A percentile compares a stretch with the other conserved stretches of the same genome.
These are phyloP conservation scores for Fusarium aywerte DNA, from an alignment of 2,329 filamentous ascomycete genomes.

Conservation along the genomic window DNA sequence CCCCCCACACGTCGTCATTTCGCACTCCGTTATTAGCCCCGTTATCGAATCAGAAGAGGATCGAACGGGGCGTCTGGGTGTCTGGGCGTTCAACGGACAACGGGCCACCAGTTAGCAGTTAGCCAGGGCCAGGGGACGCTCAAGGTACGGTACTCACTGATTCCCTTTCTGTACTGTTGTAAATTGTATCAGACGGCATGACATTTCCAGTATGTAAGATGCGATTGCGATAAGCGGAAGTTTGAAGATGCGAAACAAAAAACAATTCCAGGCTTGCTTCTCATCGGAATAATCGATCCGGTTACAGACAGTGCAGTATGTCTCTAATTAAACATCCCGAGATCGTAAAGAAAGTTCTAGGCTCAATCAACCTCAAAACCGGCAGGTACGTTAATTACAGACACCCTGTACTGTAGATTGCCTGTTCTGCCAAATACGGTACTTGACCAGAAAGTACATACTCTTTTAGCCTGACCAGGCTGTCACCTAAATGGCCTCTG, in stretches of 20 bases:
- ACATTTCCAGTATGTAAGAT: neutral
- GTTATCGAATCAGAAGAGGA: conserved; percentile 46
- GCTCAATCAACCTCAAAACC: conserved; percentile 2
- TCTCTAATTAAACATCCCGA: conserved; percentile 20
- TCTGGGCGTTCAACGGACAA: conserved; percentile 42
- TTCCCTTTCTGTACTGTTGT: neutral
- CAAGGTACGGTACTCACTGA: conserved; percentile 6
- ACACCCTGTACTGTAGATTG: conserved; percentile 18
- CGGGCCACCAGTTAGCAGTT: conserved; percentile 22
- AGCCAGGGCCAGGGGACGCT: conserved; percentile 22
- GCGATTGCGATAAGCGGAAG: neutral
- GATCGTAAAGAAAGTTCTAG: neutral
- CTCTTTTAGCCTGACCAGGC: conserved; percentile 29
- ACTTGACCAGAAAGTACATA: conserved; percentile 29
- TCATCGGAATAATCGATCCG: conserved; percentile 12
- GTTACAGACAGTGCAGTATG: conserved; percentile 4
- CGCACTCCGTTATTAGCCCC: conserved; percentile 45
- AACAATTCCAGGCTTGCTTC: neutral
- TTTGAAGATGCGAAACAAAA: neutral
- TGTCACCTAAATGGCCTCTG: neutral
- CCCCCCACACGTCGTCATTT: conserved; percentile 48
- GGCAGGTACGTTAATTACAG: conserved; percentile 6
- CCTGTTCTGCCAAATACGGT: conserved; percentile 13
- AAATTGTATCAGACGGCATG: neutral
- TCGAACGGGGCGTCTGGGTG: conserved; percentile 34